These are phyloP conservation scores for Trametes maxima DNA, from an alignment of 768 basidiomycete species.

Conservation along the genomic window DNA sequence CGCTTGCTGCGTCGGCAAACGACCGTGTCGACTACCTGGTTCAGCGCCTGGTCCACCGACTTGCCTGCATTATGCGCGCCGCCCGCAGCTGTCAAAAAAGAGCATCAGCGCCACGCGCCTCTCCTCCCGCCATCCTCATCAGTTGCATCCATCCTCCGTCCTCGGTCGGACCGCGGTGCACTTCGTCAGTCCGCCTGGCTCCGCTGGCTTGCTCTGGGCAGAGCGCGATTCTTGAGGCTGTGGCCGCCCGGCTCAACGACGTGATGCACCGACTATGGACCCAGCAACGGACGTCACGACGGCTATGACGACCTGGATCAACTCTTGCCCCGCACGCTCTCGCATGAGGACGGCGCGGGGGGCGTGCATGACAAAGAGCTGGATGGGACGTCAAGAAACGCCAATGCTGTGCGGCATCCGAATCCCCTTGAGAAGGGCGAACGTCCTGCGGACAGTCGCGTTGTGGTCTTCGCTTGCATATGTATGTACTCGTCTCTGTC, in stretches of 20 bases:
- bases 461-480: neutral
- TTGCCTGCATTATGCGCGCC: neutral
- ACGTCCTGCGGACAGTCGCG: slow-evolving; percentile 1
- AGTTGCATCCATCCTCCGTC: neutral
- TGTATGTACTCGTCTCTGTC: neutral
- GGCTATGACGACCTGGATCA: slow-evolving; percentile 17
- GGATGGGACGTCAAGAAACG: neutral
- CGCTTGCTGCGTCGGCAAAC: neutral
- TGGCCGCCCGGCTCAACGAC: slow-evolving; percentile 8
- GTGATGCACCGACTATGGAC: slow-evolving; percentile 8
- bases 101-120: neutral
- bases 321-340: slow-evolving; percentile 2
- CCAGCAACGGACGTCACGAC: slow-evolving; percentile 19
- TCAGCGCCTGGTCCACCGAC: neutral
- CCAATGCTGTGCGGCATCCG: neutral
- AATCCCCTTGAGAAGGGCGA: neutral
- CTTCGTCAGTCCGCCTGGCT: no score
- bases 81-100: neutral
- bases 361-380: neutral
- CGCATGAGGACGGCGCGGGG: neutral
- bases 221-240: slow-evolving; percentile 8
- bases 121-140: neutral
- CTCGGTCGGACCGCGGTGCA: neutral
- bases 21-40: neutral
- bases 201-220: neutral